Evolutionary conservation across 805 yeast genomes (phyloP), one percentile per base, ranked within the genome.

Genomic region (Monosporozyma solicola): DNA sequence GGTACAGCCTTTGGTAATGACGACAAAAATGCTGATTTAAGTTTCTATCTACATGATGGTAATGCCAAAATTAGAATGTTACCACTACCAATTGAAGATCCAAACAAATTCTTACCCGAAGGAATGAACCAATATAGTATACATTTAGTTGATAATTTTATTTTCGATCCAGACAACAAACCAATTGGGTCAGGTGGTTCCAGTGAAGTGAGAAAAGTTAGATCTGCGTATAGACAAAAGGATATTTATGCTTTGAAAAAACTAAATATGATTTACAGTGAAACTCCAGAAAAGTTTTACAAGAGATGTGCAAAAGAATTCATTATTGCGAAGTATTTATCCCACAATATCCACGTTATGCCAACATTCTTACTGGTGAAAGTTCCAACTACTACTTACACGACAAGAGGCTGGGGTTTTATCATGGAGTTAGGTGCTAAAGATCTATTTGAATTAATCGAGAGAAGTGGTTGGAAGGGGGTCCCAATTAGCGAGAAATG

Each of bases 401-500:
- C 84, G 54, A 75, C 80, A 2, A 71, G 90, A 56, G 85, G 87
- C 1, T 86, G 94, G 94, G 94, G 92, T 1, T 78, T 85, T 63
- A 75, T 83, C 2, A 71, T 85, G 75, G 87, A 84, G 57, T 74
- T 69, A 52, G 84, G 88, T 61, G 80, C 79, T 15, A 84, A 84
- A 43, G 94, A 85, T 64, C 67, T 85, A 44, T 81, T 81, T 62
- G 74, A 76, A 54, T 63, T 80, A 49, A 78, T 84, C 51, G 70
- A 75, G 44, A 75, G 77, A 58, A 73, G 82, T 1, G 83, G 82
- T 13, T 86, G 90, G 88, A 80, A 77, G 60, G 61, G 77, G 41
- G 64, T 76, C 1, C 73, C 78, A 10, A 56, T 78, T 10, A 62
- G 53, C 33, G 90, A 84, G 62, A 80, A 80, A 57, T 77, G 72